Percentiles rank a stretch among this genome's conserved stretches.
Evolutionary conservation across 148 eudicot genomes (phyloP).

Genomic region (Silene latifolia): DNA sequence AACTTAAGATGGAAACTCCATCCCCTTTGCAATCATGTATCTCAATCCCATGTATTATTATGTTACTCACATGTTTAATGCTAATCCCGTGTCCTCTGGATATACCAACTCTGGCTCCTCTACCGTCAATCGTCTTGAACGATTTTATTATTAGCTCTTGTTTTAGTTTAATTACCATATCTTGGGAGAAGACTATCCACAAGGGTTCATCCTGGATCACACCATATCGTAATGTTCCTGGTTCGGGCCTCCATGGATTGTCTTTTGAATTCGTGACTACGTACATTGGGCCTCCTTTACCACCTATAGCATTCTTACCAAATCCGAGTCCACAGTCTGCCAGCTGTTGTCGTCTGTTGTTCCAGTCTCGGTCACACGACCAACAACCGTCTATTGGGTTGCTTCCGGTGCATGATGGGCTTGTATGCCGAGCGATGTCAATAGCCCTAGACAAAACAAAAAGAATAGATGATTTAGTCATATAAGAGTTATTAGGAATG

Average conservation of each 20-base stretch:
- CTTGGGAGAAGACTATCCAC: slow-evolving; percentile 11
- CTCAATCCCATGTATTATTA: slow-evolving; percentile 17
- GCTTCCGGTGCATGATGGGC: background rate
- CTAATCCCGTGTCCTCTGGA: slow-evolving; percentile 10
- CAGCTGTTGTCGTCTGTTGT: slow-evolving; percentile 5
- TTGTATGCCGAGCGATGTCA: background rate
- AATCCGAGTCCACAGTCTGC: slow-evolving; percentile 16
- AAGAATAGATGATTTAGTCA: background rate
- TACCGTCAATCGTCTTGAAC: slow-evolving; percentile 17
- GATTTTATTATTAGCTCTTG: slow-evolving; percentile 14
- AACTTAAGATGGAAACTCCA: slow-evolving; percentile 7
- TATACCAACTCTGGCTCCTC: slow-evolving; percentile 13
- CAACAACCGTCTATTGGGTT: slow-evolving; percentile 19
- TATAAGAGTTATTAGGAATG: no score
- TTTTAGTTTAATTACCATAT: slow-evolving; percentile 15
- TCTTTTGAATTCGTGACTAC: slow-evolving; percentile 10
- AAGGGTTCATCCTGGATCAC: slow-evolving; percentile 17
- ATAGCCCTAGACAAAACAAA: slow-evolving; percentile 7
- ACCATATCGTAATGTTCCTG: slow-evolving; percentile 12
- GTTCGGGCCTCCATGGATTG: slow-evolving; percentile 8
- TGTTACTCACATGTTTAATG: slow-evolving; percentile 9
- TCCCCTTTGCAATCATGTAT: slow-evolving; percentile 16
- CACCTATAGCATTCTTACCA: slow-evolving; percentile 12
- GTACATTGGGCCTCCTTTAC: slow-evolving; percentile 4
- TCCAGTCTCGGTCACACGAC: slow-evolving; percentile 7